Evolutionary conservation across 176 grass and related monocot genomes (phyloP).

Genomic region (Hordeum vulgare): MorexV3_pseudomolecules_assembly NC_058519.1:645116805-645117304

Average conservation of each 20-base stretch:
- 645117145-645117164: neutral
- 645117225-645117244: neutral
- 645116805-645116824: neutral
- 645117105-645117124: conserved; percentile 90
- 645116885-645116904: conserved; percentile 36
- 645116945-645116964: conserved; percentile 98
- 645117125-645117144: conserved; percentile 3
- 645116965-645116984: neutral
- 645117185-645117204: neutral
- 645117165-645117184: neutral
- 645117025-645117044: neutral
- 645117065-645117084: conserved; percentile 80
- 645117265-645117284: neutral
- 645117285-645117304: neutral
- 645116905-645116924: conserved; percentile 44
- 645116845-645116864: conserved; percentile 75
- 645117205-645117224: neutral
- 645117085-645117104: conserved; percentile 94
- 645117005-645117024: neutral
- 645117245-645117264: too few relatives aligned
- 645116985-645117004: neutral
- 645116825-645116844: conserved; percentile 21
- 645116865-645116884: conserved; percentile 61
- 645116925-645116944: conserved; percentile 86
- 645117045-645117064: conserved; percentile 80